phyloP scores from a whole-genome alignment of 2,329 filamentous ascomycete species.

The Arachnomyces sp. region DNA sequence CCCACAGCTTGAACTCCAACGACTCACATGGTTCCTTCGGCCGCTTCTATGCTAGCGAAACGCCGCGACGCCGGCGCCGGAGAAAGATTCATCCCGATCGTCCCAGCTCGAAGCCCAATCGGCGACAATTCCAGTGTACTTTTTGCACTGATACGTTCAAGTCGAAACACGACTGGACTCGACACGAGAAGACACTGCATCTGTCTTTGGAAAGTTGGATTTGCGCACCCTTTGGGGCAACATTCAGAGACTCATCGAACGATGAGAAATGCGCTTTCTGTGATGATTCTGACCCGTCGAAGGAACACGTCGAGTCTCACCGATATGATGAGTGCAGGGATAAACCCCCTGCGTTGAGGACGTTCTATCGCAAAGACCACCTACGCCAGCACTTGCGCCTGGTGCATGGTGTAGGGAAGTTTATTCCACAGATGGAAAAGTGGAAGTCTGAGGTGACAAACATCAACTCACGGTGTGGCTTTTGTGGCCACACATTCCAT shows the following conservation, averaged over 20 bases:
- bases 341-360: slow-evolving; percentile 42
- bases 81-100: no score
- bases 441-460: slow-evolving; percentile 46
- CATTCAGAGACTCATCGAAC: no score
- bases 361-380: slow-evolving; percentile 52
- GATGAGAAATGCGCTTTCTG: slow-evolving; percentile 45
- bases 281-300: slow-evolving; percentile 34
- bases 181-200: slow-evolving; percentile 42
- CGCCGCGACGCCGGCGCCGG: no score
- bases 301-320: slow-evolving; percentile 42
- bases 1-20: no score
- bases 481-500: slow-evolving; percentile 23
- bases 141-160: slow-evolving; percentile 41
- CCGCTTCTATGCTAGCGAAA: no score
- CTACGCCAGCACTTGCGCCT: slow-evolving; percentile 47
- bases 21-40: no score
- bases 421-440: slow-evolving; percentile 41
- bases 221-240: no score
- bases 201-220: slow-evolving; percentile 37
- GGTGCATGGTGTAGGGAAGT: slow-evolving; percentile 46
- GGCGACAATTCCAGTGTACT: no score
- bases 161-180: slow-evolving; percentile 40
- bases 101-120: no score
- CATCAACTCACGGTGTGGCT: slow-evolving; percentile 36
- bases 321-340: slow-evolving; percentile 42